Evolutionary conservation across 495 filamentous ascomycete species (phyloP).

Genomic region (Penicillium macrosclerotiorum): DNA sequence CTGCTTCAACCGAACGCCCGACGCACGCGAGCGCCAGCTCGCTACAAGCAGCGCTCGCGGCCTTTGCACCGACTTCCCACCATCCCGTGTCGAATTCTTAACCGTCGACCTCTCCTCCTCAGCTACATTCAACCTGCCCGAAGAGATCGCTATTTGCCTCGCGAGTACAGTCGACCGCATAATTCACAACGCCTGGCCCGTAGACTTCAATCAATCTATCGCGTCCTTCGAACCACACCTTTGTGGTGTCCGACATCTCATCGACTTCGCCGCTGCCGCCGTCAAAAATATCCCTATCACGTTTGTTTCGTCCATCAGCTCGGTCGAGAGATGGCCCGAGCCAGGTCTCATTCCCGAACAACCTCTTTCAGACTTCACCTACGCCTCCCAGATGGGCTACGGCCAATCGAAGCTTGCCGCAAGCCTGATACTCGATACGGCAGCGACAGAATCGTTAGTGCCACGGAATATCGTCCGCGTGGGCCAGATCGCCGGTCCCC

Average conservation of each 20-base stretch:
- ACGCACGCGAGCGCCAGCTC: conserved; percentile 12
- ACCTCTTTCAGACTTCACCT: conserved; percentile 39
- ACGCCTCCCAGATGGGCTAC: conserved; percentile 44
- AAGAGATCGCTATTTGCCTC: conserved; percentile 35
- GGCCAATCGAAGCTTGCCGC: conserved; percentile 47
- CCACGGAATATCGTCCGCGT: conserved; percentile 49
- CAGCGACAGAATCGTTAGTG: conserved; percentile 15
- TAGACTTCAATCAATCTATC: conserved; percentile 59
- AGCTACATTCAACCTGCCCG: conserved; percentile 41
- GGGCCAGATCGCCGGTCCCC: conserved; percentile 57
- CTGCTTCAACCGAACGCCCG: conserved; percentile 51
- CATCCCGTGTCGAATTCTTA: conserved; percentile 41
- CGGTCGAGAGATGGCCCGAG: conserved; percentile 35
- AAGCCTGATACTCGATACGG: conserved; percentile 5
- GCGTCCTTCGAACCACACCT: conserved; percentile 55
- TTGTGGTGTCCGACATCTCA: conserved; percentile 46
- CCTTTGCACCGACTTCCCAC: conserved; percentile 1
- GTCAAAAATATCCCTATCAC: conserved; percentile 41
- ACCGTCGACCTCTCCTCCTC: conserved; percentile 44
- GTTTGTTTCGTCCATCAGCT: conserved; percentile 53
- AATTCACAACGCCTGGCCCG: conserved; percentile 63
- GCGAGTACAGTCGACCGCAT: conserved; percentile 42
- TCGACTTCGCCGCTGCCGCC: conserved; percentile 45
- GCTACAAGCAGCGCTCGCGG: conserved; percentile 13
- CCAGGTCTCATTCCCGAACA: conserved; percentile 41